Evolutionary conservation across 2,329 filamentous ascomycete genomes (phyloP).

Genomic region (Annulohypoxylon truncatum): DNA sequence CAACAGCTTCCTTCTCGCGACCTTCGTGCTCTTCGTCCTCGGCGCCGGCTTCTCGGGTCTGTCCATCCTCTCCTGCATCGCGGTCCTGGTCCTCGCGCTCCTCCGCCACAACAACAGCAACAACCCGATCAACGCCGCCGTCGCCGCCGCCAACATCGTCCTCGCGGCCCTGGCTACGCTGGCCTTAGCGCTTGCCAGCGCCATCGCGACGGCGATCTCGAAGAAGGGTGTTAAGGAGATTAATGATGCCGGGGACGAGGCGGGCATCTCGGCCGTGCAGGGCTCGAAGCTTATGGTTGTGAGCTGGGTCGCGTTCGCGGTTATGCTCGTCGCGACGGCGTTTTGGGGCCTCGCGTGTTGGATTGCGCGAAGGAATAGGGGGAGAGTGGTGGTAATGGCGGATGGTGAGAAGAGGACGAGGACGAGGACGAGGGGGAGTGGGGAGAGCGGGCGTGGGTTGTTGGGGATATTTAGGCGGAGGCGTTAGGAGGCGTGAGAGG

Average conservation of each 20-base stretch:
- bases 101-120: slow-evolving; percentile 21
- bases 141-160: slow-evolving; percentile 53
- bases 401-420: slow-evolving; percentile 29
- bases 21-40: slow-evolving; percentile 63
- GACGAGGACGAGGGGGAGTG: neutral
- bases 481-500: neutral
- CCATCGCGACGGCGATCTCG: slow-evolving; percentile 56
- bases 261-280: slow-evolving; percentile 58
- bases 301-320: slow-evolving; percentile 60
- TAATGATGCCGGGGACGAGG: slow-evolving; percentile 56
- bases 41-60: slow-evolving; percentile 57
- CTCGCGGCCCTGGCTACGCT: slow-evolving; percentile 53
- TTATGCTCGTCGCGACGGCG: slow-evolving; percentile 55
- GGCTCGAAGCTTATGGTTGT: slow-evolving; percentile 60
- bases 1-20: slow-evolving; percentile 60
- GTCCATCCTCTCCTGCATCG: slow-evolving; percentile 55
- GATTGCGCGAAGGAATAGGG: slow-evolving; percentile 14
- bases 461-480: slow-evolving; percentile 29
- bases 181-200: slow-evolving; percentile 56
- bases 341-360: slow-evolving; percentile 55
- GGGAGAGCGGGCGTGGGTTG: slow-evolving; percentile 31
- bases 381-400: neutral
- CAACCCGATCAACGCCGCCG: slow-evolving; percentile 29
- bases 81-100: slow-evolving; percentile 51
- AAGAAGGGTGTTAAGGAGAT: slow-evolving; percentile 57